A percentile compares a stretch with the other conserved stretches of the same genome.
These are phyloP conservation scores for Penicillium sp. DNA, from an alignment of 2,329 filamentous ascomycete species.

Conservation along the genomic window DNA sequence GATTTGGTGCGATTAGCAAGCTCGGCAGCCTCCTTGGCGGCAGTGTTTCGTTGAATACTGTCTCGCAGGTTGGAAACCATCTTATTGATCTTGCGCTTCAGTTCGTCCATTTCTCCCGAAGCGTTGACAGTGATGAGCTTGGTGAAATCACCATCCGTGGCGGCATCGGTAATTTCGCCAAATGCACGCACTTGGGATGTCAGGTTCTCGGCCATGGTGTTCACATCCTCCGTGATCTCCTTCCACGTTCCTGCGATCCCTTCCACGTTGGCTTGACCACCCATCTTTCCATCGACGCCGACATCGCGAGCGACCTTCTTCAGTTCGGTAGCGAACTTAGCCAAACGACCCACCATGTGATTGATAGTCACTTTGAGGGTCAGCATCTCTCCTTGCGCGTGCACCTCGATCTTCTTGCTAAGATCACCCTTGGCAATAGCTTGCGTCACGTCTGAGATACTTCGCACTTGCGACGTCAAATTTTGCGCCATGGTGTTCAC, in stretches of 20 bases:
- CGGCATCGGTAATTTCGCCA: conserved; percentile 96
- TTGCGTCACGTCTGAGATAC: conserved; percentile 92
- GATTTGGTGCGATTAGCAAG: conserved; percentile 98
- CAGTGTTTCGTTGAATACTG: conserved; percentile 95
- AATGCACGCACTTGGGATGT: conserved; percentile 98
- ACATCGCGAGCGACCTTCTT: conserved; percentile 96
- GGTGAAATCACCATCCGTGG: conserved; percentile 95
- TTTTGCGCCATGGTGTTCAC: conserved; percentile 71
- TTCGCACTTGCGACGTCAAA: conserved; percentile 72
- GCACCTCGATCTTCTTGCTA: conserved; percentile 93
- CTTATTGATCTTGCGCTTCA: conserved; percentile 99
- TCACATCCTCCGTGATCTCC: conserved; percentile 95
- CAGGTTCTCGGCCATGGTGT: conserved; percentile 85
- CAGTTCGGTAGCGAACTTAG: conserved; percentile 94
- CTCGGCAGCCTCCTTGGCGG: conserved; percentile 92
- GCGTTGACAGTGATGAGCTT: conserved; percentile 96
- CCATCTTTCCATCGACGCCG: conserved; percentile 97
- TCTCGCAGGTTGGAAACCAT: conserved; percentile 97
- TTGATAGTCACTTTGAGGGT: conserved; percentile 96
- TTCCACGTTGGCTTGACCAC: conserved; percentile 91
- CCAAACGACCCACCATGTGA: conserved; percentile 95
- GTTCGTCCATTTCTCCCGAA: conserved; percentile 97
- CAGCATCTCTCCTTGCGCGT: conserved; percentile 92
- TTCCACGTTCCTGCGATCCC: conserved; percentile 95
- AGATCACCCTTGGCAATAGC: conserved; percentile 95